Evolutionary conservation across 768 basidiomycete species (phyloP).

Genomic region (Pleurotus ostreatus): DNA sequence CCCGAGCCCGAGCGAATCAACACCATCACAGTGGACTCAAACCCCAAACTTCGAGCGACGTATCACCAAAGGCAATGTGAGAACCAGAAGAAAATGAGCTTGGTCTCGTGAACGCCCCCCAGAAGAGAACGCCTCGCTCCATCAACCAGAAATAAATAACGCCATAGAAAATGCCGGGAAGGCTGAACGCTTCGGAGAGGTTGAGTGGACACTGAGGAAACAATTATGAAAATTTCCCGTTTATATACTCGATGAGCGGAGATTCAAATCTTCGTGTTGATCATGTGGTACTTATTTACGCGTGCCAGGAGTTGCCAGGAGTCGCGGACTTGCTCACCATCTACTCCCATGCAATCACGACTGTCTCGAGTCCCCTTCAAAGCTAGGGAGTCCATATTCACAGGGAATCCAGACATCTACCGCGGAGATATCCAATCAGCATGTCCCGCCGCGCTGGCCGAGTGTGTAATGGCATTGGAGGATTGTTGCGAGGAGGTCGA

Average conservation of each 20-base stretch:
- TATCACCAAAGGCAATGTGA: conserved; percentile 9
- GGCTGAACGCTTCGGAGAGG: conserved; percentile 60
- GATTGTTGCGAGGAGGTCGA: conserved; percentile 77
- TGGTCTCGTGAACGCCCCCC: conserved; percentile 34
- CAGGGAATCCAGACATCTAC: conserved; percentile 62
- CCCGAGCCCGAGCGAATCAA: conserved; percentile 40
- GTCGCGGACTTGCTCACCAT: background rate
- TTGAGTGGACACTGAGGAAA: conserved; percentile 63
- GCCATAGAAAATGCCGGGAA: conserved; percentile 42
- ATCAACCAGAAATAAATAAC: conserved; percentile 66
- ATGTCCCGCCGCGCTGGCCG: conserved; percentile 68
- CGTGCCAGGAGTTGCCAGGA: background rate
- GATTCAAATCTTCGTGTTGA: conserved; percentile 18
- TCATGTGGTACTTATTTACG: background rate
- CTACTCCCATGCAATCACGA: conserved; percentile 37
- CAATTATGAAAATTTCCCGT: conserved; percentile 13
- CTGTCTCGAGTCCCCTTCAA: conserved; percentile 49
- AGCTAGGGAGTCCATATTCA: conserved; percentile 67
- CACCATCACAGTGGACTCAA: conserved; percentile 48
- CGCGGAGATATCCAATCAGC: conserved; percentile 58
- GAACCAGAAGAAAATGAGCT: conserved; percentile 32
- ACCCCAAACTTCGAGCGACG: conserved; percentile 18
- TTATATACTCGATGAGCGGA: conserved; percentile 25
- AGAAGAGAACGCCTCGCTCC: conserved; percentile 59
- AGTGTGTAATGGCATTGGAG: conserved; percentile 76